These are phyloP conservation scores for Olyra latifolia DNA, from an alignment of 176 grass and related monocot species.

Conservation along the genomic window DNA sequence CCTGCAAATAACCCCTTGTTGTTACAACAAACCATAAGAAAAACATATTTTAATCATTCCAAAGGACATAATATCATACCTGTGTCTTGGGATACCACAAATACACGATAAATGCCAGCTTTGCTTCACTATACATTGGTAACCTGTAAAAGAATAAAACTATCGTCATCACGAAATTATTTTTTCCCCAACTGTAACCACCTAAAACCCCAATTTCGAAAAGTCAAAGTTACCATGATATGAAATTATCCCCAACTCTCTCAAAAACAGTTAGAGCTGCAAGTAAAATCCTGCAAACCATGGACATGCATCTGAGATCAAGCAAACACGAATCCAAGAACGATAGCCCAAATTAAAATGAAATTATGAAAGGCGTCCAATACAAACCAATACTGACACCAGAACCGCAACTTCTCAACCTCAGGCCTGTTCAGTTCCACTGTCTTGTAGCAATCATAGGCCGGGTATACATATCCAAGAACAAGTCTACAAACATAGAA, in stretches of 20 bases:
- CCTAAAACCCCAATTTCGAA: not conserved
- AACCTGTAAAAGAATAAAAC: constrained; percentile 48
- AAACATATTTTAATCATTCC: constrained; percentile 1
- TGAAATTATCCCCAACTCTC: constrained; percentile 71
- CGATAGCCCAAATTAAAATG: constrained; percentile 1
- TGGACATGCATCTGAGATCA: not conserved
- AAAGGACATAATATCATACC: constrained; percentile 36
- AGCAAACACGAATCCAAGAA: not conserved
- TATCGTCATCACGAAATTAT: not conserved
- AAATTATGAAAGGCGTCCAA: not conserved
- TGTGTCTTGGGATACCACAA: constrained; percentile 88
- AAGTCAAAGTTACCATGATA: constrained; percentile 74
- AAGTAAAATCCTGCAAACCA: constrained; percentile 73
- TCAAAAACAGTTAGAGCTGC: constrained; percentile 71
- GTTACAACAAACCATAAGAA: constrained; percentile 7
- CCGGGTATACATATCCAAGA: constrained; percentile 83
- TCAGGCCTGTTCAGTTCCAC: constrained; percentile 82
- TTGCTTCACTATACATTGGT: constrained; percentile 94
- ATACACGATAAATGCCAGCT: constrained; percentile 88
- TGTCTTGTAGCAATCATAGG: constrained; percentile 91
- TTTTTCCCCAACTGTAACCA: not conserved
- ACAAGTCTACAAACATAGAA: constrained; percentile 58
- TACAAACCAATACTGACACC: constrained; percentile 93
- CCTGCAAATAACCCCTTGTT: constrained; percentile 49
- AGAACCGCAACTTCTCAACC: constrained; percentile 85